These are phyloP conservation scores for Agapanthus africanus DNA, from an alignment of 106 monocot species.

Conservation along the genomic window DNA sequence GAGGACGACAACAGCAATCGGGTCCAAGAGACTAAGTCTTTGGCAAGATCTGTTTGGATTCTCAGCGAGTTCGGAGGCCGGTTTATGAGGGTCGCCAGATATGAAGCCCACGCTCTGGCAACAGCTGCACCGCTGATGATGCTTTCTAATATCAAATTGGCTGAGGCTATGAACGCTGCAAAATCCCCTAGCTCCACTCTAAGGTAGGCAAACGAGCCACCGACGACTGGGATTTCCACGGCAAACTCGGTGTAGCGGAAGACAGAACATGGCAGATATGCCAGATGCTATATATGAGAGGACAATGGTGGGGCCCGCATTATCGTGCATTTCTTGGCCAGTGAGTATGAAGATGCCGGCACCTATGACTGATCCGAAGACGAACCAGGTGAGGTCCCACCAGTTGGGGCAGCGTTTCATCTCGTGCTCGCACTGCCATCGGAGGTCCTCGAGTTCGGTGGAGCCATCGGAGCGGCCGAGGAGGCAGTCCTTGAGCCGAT, in stretches of 20 bases:
- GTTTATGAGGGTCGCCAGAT: slow-evolving; percentile 25
- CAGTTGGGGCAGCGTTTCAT: slow-evolving; percentile 46
- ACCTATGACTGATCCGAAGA: slow-evolving; percentile 41
- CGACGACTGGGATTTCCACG: slow-evolving; percentile 53
- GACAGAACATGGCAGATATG: slow-evolving; percentile 44
- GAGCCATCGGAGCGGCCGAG: slow-evolving; percentile 17
- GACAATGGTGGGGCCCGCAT: slow-evolving; percentile 45
- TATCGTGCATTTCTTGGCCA: slow-evolving; percentile 31
- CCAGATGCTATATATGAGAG: slow-evolving; percentile 41
- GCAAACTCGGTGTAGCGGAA: slow-evolving; percentile 62
- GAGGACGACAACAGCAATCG: slow-evolving; percentile 43
- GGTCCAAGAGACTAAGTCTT: slow-evolving; percentile 50
- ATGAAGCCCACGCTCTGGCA: slow-evolving; percentile 28
- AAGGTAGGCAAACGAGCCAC: slow-evolving; percentile 51
- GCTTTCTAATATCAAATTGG: slow-evolving; percentile 28
- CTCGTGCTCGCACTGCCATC: slow-evolving; percentile 24
- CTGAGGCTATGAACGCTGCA: slow-evolving; percentile 28
- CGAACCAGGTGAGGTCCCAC: slow-evolving; percentile 57
- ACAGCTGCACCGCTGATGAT: slow-evolving; percentile 24
- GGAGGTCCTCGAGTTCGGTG: slow-evolving; percentile 23
- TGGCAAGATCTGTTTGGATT: slow-evolving; percentile 23
- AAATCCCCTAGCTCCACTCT: slow-evolving; percentile 47
- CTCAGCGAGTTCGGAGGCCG: slow-evolving; percentile 17
- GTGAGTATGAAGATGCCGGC: slow-evolving; percentile 50
- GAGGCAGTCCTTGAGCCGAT: slow-evolving; percentile 26